Conservation (phyloP, 192 early-diverging fungal species). For the Coemansia sp. region DNA sequence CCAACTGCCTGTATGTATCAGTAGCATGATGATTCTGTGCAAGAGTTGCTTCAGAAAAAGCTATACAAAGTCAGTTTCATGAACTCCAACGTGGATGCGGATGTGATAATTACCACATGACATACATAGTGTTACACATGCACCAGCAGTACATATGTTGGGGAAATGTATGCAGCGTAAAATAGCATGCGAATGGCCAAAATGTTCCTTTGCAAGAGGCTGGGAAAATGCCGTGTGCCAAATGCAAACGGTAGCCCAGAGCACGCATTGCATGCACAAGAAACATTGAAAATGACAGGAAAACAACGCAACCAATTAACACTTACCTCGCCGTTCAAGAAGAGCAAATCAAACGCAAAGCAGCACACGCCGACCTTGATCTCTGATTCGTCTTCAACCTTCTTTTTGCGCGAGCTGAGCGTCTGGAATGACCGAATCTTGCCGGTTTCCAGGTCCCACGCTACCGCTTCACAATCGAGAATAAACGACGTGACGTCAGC, state of each 20-base stretch:
- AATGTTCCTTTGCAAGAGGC: neutral
- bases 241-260: neutral
- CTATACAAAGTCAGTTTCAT: constrained; percentile 1
- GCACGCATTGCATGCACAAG: neutral
- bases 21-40: neutral
- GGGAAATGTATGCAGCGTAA: neutral
- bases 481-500: constrained; percentile 80
- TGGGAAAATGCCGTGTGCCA: neutral
- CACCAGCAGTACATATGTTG: neutral
- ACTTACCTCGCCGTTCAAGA: constrained; percentile 80
- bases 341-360: constrained; percentile 96
- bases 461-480: constrained; percentile 98
- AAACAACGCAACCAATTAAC: neutral
- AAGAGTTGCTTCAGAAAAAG: neutral
- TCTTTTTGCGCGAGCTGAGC: constrained; percentile 89
- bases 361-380: constrained; percentile 94
- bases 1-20: too few species aligned
- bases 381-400: constrained; percentile 89
- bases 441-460: constrained; percentile 86
- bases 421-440: constrained; percentile 97
- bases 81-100: neutral
- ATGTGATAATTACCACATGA: neutral
- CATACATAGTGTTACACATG: neutral
- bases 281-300: too few species aligned
- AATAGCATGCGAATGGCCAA: neutral